phyloP scores from a whole-genome alignment of 2,329 filamentous ascomycete genomes.

The Chaetomium sp. region DNA sequence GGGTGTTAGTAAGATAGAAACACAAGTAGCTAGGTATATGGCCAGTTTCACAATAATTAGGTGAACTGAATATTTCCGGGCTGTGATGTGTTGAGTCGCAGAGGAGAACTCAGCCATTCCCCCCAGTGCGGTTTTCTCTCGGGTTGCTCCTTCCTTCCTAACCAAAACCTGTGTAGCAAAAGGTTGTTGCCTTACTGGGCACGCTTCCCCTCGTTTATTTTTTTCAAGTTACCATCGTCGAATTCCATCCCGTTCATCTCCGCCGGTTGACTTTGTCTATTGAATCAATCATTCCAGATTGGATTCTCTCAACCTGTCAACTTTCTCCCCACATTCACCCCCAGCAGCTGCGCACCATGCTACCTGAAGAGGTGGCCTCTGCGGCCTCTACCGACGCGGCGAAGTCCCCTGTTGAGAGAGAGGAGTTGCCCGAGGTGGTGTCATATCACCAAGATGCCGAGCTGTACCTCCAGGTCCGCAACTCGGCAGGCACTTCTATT shows the following conservation, averaged over 20 bases:
- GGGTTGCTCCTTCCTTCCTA: neutral
- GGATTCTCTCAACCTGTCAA: neutral
- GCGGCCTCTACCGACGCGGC: neutral
- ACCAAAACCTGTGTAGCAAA: neutral
- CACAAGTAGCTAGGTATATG: too few species aligned
- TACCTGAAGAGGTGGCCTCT: neutral
- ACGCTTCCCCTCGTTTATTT: neutral
- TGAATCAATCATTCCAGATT: too few species aligned
- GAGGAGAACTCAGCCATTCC: too few species aligned
- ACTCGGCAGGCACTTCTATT: conserved; percentile 9
- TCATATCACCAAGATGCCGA: conserved; percentile 33
- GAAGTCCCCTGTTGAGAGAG: neutral
- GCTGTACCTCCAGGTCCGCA: conserved; percentile 27
- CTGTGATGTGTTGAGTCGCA: too few species aligned
- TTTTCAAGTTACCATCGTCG: too few species aligned
- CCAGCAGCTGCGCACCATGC: neutral
- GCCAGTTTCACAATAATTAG: too few species aligned
- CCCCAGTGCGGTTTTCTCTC: neutral
- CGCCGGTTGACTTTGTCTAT: too few species aligned
- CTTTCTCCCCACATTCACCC: too few species aligned
- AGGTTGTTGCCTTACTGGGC: neutral
- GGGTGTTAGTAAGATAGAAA: too few species aligned
- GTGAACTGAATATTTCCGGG: too few species aligned
- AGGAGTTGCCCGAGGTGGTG: neutral
- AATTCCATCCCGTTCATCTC: too few species aligned